phyloP scores from a whole-genome alignment of 805 yeast genomes.

The Candida sphagnicola region DNA sequence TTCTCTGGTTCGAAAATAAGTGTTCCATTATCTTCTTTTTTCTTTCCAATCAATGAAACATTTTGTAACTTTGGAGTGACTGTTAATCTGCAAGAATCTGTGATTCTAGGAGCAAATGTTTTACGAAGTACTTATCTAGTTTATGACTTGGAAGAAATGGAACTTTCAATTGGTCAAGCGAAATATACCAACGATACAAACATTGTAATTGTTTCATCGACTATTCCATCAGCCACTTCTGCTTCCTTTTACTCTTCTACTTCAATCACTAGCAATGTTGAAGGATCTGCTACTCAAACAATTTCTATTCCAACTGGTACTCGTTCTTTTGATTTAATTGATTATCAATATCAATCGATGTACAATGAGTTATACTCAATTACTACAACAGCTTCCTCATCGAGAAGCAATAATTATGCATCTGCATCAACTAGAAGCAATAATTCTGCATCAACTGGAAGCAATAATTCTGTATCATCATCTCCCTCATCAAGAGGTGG shows the following conservation, averaged over 20 bases:
- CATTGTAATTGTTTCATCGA: background rate
- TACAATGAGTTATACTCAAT: too few relatives aligned
- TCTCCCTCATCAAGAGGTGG: too few relatives aligned
- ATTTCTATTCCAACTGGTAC: background rate
- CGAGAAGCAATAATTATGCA: too few relatives aligned
- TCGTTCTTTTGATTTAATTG: too few relatives aligned
- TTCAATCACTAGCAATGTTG: background rate
- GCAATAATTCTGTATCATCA: too few relatives aligned
- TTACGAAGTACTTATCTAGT: constrained; percentile 62
- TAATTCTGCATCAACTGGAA: too few relatives aligned
- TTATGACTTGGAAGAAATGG: constrained; percentile 53
- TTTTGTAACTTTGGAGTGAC: background rate
- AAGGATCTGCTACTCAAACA: background rate
- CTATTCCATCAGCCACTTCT: constrained; percentile 1
- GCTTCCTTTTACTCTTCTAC: background rate
- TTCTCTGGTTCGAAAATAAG: constrained; percentile 5
- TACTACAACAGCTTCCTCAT: too few relatives aligned
- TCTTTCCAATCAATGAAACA: constrained; percentile 1
- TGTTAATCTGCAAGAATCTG: too few relatives aligned
- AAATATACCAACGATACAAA: constrained; percentile 9
- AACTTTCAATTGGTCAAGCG: constrained; percentile 47
- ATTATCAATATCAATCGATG: too few relatives aligned
- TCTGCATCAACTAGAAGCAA: too few relatives aligned
- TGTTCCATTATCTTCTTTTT: constrained; percentile 8
- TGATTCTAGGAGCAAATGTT: constrained; percentile 60